Evolutionary conservation across 192 early-diverging fungal species (phyloP).

Genomic region (Backusella liffmaniae): DNA sequence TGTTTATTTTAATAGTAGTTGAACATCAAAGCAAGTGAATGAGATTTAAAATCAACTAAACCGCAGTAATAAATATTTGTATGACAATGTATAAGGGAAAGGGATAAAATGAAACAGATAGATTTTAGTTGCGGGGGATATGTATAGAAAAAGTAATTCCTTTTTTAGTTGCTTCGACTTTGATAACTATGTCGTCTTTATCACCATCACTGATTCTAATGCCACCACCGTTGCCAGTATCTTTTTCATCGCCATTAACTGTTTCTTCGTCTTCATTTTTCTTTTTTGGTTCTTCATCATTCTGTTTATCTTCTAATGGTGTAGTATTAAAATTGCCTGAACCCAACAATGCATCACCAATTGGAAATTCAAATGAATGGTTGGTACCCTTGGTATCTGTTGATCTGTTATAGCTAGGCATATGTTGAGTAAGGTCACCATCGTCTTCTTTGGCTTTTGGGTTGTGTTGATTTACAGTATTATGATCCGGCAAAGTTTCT

Average conservation of each 20-base stretch:
- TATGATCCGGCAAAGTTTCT: not conserved
- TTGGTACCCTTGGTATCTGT: not conserved
- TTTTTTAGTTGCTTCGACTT: constrained; percentile 22
- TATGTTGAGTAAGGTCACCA: not conserved
- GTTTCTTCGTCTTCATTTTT: not conserved
- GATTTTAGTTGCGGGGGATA: constrained; percentile 17
- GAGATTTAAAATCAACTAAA: not conserved
- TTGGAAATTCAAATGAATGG: constrained; percentile 12
- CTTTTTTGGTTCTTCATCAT: not conserved
- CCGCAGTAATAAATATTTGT: too few relatives aligned
- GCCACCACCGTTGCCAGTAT: not conserved
- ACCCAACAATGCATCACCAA: not conserved
- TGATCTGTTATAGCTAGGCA: not conserved
- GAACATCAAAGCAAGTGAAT: not conserved
- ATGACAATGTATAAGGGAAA: too few relatives aligned
- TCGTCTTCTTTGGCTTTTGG: not conserved
- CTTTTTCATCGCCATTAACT: not conserved
- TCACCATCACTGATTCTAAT: not conserved
- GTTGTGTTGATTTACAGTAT: not conserved
- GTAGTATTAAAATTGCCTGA: not conserved
- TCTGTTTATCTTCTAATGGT: not conserved
- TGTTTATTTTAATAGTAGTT: not conserved
- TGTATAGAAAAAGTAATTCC: constrained; percentile 24
- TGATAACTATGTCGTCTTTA: constrained; percentile 18
- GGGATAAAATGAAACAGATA: not conserved